Percentiles rank a stretch among this genome's conserved stretches.
Evolutionary conservation across 108 stramenopile genomes (phyloP).

Genomic region (Nitzschia inconspicua): DNA sequence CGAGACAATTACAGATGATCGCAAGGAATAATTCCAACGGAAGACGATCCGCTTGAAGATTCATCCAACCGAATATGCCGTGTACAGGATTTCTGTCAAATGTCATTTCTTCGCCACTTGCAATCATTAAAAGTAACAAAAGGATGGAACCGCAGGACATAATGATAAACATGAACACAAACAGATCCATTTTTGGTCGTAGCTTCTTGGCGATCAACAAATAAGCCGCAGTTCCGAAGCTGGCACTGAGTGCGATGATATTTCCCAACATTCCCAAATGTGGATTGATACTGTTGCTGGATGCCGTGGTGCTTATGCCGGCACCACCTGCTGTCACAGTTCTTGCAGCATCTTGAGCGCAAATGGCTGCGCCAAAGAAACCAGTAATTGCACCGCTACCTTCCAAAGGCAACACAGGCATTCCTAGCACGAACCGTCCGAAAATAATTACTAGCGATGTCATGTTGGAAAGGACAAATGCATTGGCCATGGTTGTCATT

Average conservation of each 20-base stretch:
- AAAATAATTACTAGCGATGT: slow-evolving; percentile 37
- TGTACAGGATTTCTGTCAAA: slow-evolving; percentile 20
- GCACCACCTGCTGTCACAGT: background rate
- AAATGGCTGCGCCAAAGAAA: slow-evolving; percentile 33
- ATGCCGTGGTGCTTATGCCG: background rate
- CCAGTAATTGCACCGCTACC: slow-evolving; percentile 31
- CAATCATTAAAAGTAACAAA: slow-evolving; percentile 25
- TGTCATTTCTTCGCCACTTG: slow-evolving; percentile 22
- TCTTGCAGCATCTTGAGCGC: slow-evolving; percentile 16
- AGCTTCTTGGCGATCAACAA: slow-evolving; percentile 34
- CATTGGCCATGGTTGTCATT: slow-evolving; percentile 38
- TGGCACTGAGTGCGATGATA: slow-evolving; percentile 29
- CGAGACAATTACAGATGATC: slow-evolving; percentile 40
- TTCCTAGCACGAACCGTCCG: slow-evolving; percentile 19
- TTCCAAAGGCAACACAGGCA: slow-evolving; percentile 27
- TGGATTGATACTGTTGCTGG: background rate
- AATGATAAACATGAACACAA: slow-evolving; percentile 48
- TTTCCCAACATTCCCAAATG: no score
- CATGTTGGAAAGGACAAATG: slow-evolving; percentile 32
- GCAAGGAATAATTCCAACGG: slow-evolving; percentile 42
- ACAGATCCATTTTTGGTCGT: slow-evolving; percentile 27
- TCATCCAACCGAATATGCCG: slow-evolving; percentile 44
- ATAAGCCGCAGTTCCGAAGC: slow-evolving; percentile 22
- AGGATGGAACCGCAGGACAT: slow-evolving; percentile 19
- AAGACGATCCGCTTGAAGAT: slow-evolving; percentile 23